Evolutionary conservation across 2,329 filamentous ascomycete species (phyloP).

Genomic region (Neurospora sp.): DNA sequence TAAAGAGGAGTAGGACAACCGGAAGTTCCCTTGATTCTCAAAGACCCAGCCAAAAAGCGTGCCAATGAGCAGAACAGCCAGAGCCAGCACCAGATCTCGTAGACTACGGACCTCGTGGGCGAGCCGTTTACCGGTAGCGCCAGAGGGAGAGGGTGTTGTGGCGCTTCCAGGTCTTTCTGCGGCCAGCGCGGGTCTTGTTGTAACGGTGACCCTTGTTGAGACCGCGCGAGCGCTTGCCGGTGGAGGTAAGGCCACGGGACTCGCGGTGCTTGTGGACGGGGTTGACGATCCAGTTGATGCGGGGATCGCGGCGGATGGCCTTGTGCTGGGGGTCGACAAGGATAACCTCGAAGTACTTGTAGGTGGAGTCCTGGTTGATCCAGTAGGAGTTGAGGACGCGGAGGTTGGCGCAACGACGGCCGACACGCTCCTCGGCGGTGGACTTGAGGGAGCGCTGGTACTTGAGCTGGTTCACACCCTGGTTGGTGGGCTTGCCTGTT

Average conservation of each 20-base stretch:
- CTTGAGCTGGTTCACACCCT: constrained; percentile 99
- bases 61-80: neutral
- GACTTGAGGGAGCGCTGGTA: constrained; percentile 98
- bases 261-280: constrained; percentile 99
- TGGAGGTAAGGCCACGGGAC: constrained; percentile 90
- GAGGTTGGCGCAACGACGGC: constrained; percentile 96
- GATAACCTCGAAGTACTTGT: constrained; percentile 99
- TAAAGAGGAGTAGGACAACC: neutral
- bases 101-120: constrained; percentile 6
- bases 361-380: constrained; percentile 99
- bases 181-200: constrained; percentile 95
- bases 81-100: neutral
- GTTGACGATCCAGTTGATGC: constrained; percentile 99
- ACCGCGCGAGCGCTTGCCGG: constrained; percentile 98
- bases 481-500: constrained; percentile 99
- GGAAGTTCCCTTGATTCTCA: neutral
- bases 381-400: constrained; percentile 99
- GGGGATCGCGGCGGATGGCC: constrained; percentile 96
- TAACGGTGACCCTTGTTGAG: constrained; percentile 98
- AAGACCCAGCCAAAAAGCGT: neutral
- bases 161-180: constrained; percentile 99
- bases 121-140: constrained; percentile 73
- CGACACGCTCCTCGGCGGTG: constrained; percentile 99
- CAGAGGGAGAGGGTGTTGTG: constrained; percentile 99
- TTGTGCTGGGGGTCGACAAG: constrained; percentile 99